These are phyloP conservation scores for Melaleuca quinquenervia DNA, from an alignment of 345 rosid genomes.

Conservation along the genomic window DNA sequence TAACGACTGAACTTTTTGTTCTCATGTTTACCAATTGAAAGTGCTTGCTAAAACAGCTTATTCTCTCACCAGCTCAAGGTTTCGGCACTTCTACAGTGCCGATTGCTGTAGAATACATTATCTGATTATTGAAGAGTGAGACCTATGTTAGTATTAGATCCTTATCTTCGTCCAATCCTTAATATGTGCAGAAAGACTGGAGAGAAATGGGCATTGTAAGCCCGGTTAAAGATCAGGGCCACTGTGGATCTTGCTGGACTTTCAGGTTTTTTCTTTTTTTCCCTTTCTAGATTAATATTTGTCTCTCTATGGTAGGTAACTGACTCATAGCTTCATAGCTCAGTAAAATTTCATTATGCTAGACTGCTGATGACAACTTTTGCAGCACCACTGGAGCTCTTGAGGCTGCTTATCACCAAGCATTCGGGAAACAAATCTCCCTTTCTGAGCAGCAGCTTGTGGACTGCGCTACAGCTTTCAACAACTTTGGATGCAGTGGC, in stretches of 20 bases:
- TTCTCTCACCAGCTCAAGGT: not conserved
- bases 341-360: not conserved
- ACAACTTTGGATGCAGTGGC: constrained; percentile 84
- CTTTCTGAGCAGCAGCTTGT: constrained; percentile 98
- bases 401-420: constrained; percentile 97
- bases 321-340: not conserved
- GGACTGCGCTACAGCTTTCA: constrained; percentile 88
- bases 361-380: not conserved
- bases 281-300: too few species aligned
- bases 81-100: not conserved
- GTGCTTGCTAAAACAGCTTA: not conserved
- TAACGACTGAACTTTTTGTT: not conserved
- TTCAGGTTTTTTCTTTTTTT: constrained; percentile 55
- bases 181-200: constrained; percentile 74
- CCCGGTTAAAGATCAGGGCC: constrained; percentile 84
- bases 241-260: constrained; percentile 99
- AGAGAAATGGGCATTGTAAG: constrained; percentile 76
- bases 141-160: not conserved
- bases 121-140: not conserved
- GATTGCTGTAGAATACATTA: not conserved
- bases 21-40: not conserved
- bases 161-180: not conserved
- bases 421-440: constrained; percentile 68
- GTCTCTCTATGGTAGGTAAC: not conserved
- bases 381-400: constrained; percentile 94